phyloP scores from a whole-genome alignment of 2,329 filamentous ascomycete genomes.

The Thielaviopsis ethacetica region DNA sequence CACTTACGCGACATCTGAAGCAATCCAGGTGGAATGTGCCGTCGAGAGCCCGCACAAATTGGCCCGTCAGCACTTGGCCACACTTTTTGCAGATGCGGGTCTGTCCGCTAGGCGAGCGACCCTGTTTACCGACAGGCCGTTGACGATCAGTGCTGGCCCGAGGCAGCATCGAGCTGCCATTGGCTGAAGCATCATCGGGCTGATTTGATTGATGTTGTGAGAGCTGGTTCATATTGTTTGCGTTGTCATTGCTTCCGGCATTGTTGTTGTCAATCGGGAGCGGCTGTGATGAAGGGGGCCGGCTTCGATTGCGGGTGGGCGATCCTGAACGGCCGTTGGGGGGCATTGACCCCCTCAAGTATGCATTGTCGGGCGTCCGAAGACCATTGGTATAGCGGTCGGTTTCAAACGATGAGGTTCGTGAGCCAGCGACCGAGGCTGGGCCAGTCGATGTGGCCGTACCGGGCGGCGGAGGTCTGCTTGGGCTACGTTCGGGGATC shows the following conservation, averaged over 20 bases:
- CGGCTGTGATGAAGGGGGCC: slow-evolving; percentile 4
- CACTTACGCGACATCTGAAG: slow-evolving; percentile 83
- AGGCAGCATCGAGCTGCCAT: not conserved
- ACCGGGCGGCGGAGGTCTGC: slow-evolving; percentile 5
- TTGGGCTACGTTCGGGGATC: slow-evolving; percentile 10
- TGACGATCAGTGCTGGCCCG: slow-evolving; percentile 9
- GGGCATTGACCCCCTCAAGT: slow-evolving; percentile 3
- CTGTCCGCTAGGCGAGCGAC: slow-evolving; percentile 41
- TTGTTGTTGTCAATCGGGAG: slow-evolving; percentile 1
- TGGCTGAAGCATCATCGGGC: not conserved
- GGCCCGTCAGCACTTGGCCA: slow-evolving; percentile 70
- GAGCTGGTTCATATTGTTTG: not conserved
- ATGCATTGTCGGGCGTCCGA: slow-evolving; percentile 8
- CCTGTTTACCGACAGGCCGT: slow-evolving; percentile 19
- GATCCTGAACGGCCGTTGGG: slow-evolving; percentile 4
- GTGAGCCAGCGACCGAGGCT: not conserved
- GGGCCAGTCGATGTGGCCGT: not conserved
- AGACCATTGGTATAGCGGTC: slow-evolving; percentile 8
- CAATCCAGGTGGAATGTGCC: slow-evolving; percentile 95
- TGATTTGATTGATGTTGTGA: slow-evolving; percentile 6
- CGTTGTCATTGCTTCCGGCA: too few relatives aligned
- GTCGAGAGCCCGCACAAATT: slow-evolving; percentile 86
- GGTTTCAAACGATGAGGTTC: slow-evolving; percentile 5
- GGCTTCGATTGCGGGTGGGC: slow-evolving; percentile 8
- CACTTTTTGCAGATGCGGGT: slow-evolving; percentile 71